Evolutionary conservation across 345 rosid genomes (phyloP), one percentile per base, ranked within the genome.

Genomic region (Populus euphratica): DNA sequence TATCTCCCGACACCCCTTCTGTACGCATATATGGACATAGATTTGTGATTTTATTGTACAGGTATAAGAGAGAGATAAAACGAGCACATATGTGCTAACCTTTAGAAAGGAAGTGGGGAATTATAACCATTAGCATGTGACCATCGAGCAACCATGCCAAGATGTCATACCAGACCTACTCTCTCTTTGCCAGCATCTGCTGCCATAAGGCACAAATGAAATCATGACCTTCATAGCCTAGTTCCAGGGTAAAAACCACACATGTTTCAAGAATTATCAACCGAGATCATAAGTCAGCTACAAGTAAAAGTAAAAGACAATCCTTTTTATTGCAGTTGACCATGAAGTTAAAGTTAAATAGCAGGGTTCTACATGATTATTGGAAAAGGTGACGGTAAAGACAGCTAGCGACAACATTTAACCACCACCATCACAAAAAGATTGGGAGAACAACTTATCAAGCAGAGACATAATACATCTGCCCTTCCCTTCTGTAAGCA

Each of bases 341-440:
- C 64, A 84, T 50, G 69, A 25, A 68, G 35, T 36, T 14, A 11
- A 61, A 36, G 39, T 38, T 14, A n/a, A 52, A 27, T 9, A 27
- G 62, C 13, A 61, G 39, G 56, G 12, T 50, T 56, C 31, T 36
- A 43, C 21, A 38, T 35, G 76, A 47, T 81, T 84, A 77, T 77
- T 84, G 61, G 70, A 50, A 20, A 74, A 68, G n/a, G 18, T 39
- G 68, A n/a, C 12, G 75, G 41, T 50, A 35, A 49, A 25, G 74
- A 77, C 76, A 61, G 71, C 54, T 52, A 36, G 38, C 36, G 49
- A 56, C 47, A 74, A 27, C 11, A 52, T 39, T 65, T 68, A 77
- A 72, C 23, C 52, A 68, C 75, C 23, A 18, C 36, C 27, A 70
- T 71, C 64, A 23, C 64, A 12, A 74, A 50, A 69, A 77, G 33